Conservation (phyloP, 306 rosid genomes). For the Casuarina cunninghamiana region DNA sequence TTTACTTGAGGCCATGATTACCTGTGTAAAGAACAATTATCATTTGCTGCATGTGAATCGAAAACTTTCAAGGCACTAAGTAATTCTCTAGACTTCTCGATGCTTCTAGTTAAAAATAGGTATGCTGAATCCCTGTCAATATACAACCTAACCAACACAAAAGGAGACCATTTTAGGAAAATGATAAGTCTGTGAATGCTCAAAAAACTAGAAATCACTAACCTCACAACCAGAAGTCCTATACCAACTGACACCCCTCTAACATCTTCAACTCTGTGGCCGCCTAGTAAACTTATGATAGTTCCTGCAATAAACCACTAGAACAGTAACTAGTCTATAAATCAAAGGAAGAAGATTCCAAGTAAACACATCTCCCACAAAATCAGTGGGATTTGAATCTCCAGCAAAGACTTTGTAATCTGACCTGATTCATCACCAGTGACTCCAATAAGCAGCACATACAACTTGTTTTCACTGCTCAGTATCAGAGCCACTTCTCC, state of each 20-base stretch:
- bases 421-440: slow-evolving; percentile 72
- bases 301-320: slow-evolving; percentile 46
- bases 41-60: slow-evolving; percentile 45
- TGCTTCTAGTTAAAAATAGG: slow-evolving; percentile 73
- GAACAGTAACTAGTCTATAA: slow-evolving; percentile 11
- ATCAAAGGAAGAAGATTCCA: slow-evolving; percentile 9
- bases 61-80: slow-evolving; percentile 46
- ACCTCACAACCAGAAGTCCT: slow-evolving; percentile 93
- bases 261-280: slow-evolving; percentile 71
- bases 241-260: slow-evolving; percentile 75
- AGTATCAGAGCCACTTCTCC: slow-evolving; percentile 79
- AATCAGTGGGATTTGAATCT: slow-evolving; percentile 21
- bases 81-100: slow-evolving; percentile 68
- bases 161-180: slow-evolving; percentile 20
- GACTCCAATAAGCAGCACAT: slow-evolving; percentile 53
- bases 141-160: slow-evolving; percentile 53
- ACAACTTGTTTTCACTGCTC: slow-evolving; percentile 79
- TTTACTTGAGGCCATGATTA: slow-evolving; percentile 25
- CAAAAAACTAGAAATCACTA: slow-evolving; percentile 34
- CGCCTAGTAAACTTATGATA: slow-evolving; percentile 42
- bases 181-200: slow-evolving; percentile 18
- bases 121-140: slow-evolving; percentile 52
- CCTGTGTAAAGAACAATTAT: slow-evolving; percentile 65
- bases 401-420: slow-evolving; percentile 26
- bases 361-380: neutral